Evolutionary conservation across 345 rosid species (phyloP), one percentile per base, ranked within the genome.

Genomic region (Syzygium oleosum): DNA sequence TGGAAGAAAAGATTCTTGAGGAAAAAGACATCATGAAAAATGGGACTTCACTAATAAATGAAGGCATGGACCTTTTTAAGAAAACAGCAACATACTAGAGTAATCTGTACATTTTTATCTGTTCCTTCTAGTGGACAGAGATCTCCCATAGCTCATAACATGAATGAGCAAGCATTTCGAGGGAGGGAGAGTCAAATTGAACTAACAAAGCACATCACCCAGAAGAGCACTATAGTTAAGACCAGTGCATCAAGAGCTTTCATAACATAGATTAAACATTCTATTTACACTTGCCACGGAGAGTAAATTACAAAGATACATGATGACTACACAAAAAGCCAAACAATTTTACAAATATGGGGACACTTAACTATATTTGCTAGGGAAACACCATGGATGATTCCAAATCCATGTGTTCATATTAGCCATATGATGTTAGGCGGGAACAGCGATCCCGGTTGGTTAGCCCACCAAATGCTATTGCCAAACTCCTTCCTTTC

Each of bases 391-490:
- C 51, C 91, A 88, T 63, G 91, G 92, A 92, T 87, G 78, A 86
- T 87, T 89, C 87, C 89, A 88, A 88, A 91, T 89, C 91, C 91
- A 89, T 68, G 90, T 84, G 87, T 93, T 89, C 88, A 56, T 87
- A 93, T 92, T 92, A 92, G 90, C 89, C 86, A 88, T 88, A 90
- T 90, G 86, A 87, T 89, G 92, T 92, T 87, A 92, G 90, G 86
- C 55, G 86, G 87, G 88, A 63, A 86, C 87, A 89, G 21, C 80
- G 7, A 88, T 51, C 90, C 86, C 87, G 55, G 87, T 29, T 86
- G 59, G 88, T 90, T 88, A 88, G 13, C 88, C 91, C 87, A 58
- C 92, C 92, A 86, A 83, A 88, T 87, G 85, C 90, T 80, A 92
- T 77, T 85, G 88, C 88, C 84, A 87, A 41, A 84, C 87, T 85